A percentile compares a stretch with the other conserved stretches of the same genome.
Evolutionary conservation across 2,329 filamentous ascomycete genomes (phyloP).

Genomic region (Venturia effusa): DNA sequence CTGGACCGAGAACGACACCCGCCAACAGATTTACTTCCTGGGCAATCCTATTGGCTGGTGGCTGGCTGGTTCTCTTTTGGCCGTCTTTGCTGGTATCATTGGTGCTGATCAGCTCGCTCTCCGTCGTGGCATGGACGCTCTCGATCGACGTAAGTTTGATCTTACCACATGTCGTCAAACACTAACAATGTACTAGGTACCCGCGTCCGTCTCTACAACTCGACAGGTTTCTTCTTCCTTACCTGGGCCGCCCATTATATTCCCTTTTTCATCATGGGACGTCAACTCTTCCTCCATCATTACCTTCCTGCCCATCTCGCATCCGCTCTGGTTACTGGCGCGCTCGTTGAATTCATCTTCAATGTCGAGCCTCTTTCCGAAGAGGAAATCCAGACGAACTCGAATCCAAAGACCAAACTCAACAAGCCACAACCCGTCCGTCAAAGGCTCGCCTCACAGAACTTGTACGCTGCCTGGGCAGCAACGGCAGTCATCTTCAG

Average conservation of each 20-base stretch:
- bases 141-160: conserved; percentile 72
- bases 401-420: conserved; percentile 24
- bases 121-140: conserved; percentile 81
- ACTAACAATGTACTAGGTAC: conserved; percentile 48
- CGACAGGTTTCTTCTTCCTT: conserved; percentile 97
- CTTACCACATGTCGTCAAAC: too few species aligned
- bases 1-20: conserved; percentile 94
- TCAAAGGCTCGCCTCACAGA: conserved; percentile 71
- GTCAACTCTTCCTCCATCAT: conserved; percentile 95
- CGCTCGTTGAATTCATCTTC: conserved; percentile 91
- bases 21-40: conserved; percentile 96
- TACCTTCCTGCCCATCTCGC: conserved; percentile 93
- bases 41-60: conserved; percentile 97
- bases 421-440: conserved; percentile 54
- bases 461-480: conserved; percentile 67
- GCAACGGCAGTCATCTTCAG: conserved; percentile 60
- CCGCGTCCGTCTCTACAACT: conserved; percentile 92
- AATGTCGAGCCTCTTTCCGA: conserved; percentile 66
- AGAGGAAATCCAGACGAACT: conserved; percentile 23
- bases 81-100: conserved; percentile 86
- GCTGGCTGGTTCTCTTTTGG: conserved; percentile 83
- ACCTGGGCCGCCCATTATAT: conserved; percentile 96
- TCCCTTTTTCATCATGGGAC: conserved; percentile 96
- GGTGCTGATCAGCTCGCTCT: conserved; percentile 88
- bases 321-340: conserved; percentile 79